Evolutionary conservation across 164 flowering plant species (phyloP).

Genomic region (Vitis cinerea): DNA sequence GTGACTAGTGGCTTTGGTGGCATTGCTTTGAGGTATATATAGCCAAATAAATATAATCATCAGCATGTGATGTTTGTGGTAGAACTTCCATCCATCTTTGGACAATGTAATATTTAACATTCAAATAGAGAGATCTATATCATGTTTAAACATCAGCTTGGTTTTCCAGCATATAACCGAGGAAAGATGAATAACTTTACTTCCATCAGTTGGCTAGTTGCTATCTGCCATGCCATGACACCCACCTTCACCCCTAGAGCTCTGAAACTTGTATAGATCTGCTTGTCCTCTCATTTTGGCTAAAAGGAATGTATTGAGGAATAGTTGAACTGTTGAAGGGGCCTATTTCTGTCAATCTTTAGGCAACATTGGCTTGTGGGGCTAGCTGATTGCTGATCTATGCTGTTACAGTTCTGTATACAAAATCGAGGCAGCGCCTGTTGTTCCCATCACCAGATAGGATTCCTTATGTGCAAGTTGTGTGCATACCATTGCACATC

Average conservation of each 20-base stretch:
- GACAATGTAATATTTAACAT: background rate
- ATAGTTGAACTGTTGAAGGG: too few species aligned
- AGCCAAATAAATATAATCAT: background rate
- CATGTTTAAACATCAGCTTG: background rate
- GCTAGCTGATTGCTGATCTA: too few species aligned
- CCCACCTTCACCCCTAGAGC: too few species aligned
- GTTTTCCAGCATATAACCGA: background rate
- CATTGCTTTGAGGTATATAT: slow-evolving; percentile 71
- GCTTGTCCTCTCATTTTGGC: too few species aligned
- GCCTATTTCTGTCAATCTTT: too few species aligned
- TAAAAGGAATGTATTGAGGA: too few species aligned
- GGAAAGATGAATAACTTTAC: background rate
- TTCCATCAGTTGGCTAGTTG: background rate
- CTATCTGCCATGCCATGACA: background rate
- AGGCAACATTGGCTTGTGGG: too few species aligned
- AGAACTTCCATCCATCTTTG: background rate
- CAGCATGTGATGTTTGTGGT: background rate
- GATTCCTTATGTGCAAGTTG: background rate
- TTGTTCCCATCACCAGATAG: too few species aligned
- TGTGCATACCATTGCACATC: background rate
- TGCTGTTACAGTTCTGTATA: too few species aligned
- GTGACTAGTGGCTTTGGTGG: slow-evolving; percentile 87
- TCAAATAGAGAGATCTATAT: background rate
- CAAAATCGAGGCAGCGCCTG: too few species aligned
- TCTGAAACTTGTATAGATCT: too few species aligned